These are phyloP conservation scores for Colletotrichum destructivum DNA, from an alignment of 2,329 filamentous ascomycete species.

Conservation along the genomic window DNA sequence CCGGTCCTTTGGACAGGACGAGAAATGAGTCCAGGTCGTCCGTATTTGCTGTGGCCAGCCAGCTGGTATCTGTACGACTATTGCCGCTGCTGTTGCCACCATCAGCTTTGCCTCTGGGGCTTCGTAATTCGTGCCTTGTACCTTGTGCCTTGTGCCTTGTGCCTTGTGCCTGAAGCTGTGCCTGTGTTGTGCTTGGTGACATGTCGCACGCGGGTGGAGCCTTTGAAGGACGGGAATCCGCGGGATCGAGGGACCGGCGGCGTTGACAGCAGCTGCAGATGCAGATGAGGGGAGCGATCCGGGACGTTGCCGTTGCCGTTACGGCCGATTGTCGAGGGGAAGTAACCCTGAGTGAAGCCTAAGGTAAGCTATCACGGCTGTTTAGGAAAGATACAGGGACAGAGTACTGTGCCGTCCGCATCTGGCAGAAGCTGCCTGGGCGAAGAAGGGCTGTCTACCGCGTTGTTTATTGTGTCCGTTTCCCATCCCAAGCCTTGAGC, in stretches of 20 bases:
- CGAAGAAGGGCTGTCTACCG: background rate
- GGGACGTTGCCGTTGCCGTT: constrained; percentile 8
- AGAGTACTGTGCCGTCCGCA: background rate
- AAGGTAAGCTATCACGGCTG: constrained; percentile 14
- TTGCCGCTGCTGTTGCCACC: constrained; percentile 9
- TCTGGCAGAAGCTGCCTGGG: background rate
- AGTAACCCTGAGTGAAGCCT: background rate
- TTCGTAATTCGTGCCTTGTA: background rate
- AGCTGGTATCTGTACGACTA: background rate
- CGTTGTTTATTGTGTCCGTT: too few species aligned
- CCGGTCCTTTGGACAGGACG: constrained; percentile 37
- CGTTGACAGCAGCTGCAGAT: constrained; percentile 21
- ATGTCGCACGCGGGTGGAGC: constrained; percentile 33
- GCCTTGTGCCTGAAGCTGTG: background rate
- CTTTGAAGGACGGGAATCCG: constrained; percentile 29
- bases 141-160: background rate
- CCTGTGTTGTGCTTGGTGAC: constrained; percentile 18
- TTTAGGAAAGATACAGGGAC: constrained; percentile 6
- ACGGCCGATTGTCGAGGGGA: background rate
- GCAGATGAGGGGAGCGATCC: constrained; percentile 11
- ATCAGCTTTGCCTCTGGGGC: constrained; percentile 1
- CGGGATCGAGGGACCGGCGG: constrained; percentile 27
- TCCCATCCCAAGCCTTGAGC: background rate
- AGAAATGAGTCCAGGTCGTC: constrained; percentile 37
- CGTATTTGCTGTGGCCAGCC: background rate